Conservation (phyloP, 768 basidiomycete species). For the Naematelia aurantialba region DNA sequence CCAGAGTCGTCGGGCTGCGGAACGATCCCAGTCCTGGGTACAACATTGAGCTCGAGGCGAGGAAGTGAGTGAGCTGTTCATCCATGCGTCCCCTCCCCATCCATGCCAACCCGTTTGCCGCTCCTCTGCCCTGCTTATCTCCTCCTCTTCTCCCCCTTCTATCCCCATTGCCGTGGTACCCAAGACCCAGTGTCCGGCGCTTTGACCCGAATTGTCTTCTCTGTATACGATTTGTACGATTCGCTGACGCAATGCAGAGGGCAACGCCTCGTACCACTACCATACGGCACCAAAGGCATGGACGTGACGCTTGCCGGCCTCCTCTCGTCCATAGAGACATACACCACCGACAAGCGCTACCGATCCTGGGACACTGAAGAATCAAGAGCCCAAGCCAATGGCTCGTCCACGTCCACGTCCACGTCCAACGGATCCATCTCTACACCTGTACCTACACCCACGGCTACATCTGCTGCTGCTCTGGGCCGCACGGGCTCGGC, state of each 20-base stretch:
- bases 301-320: slow-evolving; percentile 95
- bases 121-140: neutral
- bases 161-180: too few relatives aligned
- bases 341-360: slow-evolving; percentile 80
- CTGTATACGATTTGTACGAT: neutral
- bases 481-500: too few relatives aligned
- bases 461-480: slow-evolving; percentile 42
- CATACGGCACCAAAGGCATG: slow-evolving; percentile 98
- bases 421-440: neutral
- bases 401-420: neutral
- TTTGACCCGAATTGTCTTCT: too few relatives aligned
- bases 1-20: slow-evolving; percentile 84
- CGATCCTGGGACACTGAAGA: slow-evolving; percentile 50
- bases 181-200: too few relatives aligned
- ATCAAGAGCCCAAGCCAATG: neutral
- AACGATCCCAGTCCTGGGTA: slow-evolving; percentile 96
- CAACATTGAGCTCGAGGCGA: slow-evolving; percentile 95
- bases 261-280: slow-evolving; percentile 72
- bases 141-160: neutral
- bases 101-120: neutral
- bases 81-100: neutral
- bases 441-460: neutral
- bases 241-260: slow-evolving; percentile 58
- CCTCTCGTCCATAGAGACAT: slow-evolving; percentile 78
- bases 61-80: slow-evolving; percentile 59